Evolutionary conservation across 139 green algal species (phyloP).

Genomic region (Trebouxia sp.): DNA sequence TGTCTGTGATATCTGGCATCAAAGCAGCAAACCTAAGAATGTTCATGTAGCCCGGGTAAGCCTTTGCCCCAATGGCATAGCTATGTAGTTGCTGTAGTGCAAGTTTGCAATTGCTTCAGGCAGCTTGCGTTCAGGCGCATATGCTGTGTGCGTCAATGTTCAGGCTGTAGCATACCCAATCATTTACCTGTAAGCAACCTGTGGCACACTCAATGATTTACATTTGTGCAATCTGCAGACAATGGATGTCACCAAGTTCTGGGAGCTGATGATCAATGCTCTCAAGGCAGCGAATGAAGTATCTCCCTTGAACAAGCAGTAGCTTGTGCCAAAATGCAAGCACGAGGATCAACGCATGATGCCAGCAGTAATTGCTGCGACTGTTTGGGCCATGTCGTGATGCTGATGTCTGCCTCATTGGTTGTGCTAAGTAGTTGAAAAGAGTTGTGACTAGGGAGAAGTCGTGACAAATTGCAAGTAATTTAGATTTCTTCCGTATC

Average conservation of each 20-base stretch:
- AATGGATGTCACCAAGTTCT: conserved; percentile 51
- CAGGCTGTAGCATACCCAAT: not conserved
- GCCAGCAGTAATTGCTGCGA: too few relatives aligned
- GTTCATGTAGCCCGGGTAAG: conserved; percentile 23
- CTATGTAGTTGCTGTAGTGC: not conserved
- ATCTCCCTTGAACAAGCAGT: conserved; percentile 34
- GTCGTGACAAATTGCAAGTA: too few relatives aligned
- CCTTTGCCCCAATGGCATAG: not conserved
- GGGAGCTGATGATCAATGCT: conserved; percentile 50
- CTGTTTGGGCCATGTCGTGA: too few relatives aligned
- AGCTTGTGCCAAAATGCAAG: too few relatives aligned
- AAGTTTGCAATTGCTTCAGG: too few relatives aligned
- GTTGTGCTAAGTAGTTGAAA: too few relatives aligned
- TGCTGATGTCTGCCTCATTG: too few relatives aligned
- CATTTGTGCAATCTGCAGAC: conserved; percentile 8
- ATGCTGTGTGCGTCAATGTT: not conserved
- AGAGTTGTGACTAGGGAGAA: too few relatives aligned
- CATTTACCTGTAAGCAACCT: too few relatives aligned
- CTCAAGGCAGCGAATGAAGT: conserved; percentile 36
- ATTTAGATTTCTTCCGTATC: too few relatives aligned
- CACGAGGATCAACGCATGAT: too few relatives aligned
- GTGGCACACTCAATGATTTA: not conserved
- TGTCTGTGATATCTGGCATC: conserved; percentile 79
- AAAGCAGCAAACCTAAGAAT: conserved; percentile 35
- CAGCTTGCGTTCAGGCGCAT: not conserved